Base-by-base conservation (phyloP, 23 red algal genomes). In the Chondrus crispus region DNA sequence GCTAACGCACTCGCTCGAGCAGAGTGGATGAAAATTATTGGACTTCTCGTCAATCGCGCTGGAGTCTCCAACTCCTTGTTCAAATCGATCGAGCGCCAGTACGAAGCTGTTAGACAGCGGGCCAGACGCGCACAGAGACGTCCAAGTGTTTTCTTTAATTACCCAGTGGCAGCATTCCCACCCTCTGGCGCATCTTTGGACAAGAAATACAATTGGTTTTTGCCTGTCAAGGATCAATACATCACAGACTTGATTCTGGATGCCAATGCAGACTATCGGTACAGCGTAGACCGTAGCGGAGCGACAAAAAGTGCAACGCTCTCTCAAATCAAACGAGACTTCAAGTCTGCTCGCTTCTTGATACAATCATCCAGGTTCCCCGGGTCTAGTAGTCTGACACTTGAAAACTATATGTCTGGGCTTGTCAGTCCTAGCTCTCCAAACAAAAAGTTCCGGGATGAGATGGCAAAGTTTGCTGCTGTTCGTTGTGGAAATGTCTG, bases 1-100 rank as follows among this genome's bases (percentile, higher is more conserved):
- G 8, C 18, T 3, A 85, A 57, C 2, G 60, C 92, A 3, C 92
- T 95, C 39, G 92, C 54, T 41, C 82, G 92, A 35, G 92, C 92
- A 8, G 92, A 95, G 43, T 89, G 75, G 37, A 74, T 95, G 46
- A 95, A 95, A 80, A 26, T 95, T n/a, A 74, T 95, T 13, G 92
- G 83, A n/a, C 43, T 95, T 18, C 50, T 88, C 42, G 32, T 85
- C 26, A 74, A 74, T 22, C 45, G 36, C 22, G 73, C 83, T 4
- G 13, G 26, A n/a, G 48, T 55, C 28, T 60, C 83, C 18, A 64
- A 62, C 33, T 42, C 36, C 2, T 39, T 41, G 68, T 95, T 95
- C 58, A 33, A 7, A 18, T 20, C 60, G 62, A 81, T 95, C 57
- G 82, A 45, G 18, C 14, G 14, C 10, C 49, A 54, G 19, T 95